Conservation (phyloP, 345 rosid species). For the Gossypium stocksii region DNA sequence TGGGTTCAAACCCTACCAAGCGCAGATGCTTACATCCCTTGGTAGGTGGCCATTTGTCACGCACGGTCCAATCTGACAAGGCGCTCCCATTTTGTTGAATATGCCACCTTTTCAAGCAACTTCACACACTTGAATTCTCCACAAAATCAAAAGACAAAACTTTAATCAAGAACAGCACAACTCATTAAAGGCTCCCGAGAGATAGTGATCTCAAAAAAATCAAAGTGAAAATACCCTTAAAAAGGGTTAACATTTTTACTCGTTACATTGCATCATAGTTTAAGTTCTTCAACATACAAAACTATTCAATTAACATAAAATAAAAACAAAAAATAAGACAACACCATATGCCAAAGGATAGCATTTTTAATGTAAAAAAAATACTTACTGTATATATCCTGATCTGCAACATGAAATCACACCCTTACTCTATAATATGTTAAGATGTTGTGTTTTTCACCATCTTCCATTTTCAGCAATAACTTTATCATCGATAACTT, state of each 20-base stretch:
- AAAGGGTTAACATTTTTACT: neutral
- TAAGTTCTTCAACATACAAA: neutral
- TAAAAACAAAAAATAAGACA: neutral
- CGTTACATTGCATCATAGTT: neutral
- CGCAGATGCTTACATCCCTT: too few species aligned
- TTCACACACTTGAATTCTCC: too few species aligned
- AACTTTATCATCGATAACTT: constrained; percentile 10
- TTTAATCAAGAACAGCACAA: too few species aligned
- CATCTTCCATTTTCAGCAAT: constrained; percentile 31
- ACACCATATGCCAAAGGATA: neutral
- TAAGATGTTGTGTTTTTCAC: constrained; percentile 11
- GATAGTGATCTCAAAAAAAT: too few species aligned
- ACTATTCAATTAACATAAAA: neutral
- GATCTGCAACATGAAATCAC: constrained; percentile 1
- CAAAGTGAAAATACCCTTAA: neutral
- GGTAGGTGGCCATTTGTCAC: too few species aligned
- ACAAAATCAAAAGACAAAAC: too few species aligned
- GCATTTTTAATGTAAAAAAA: neutral
- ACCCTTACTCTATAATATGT: neutral
- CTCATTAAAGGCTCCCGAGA: too few species aligned
- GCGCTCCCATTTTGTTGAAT: too few species aligned
- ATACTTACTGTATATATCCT: neutral
- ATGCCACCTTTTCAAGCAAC: too few species aligned
- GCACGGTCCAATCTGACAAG: too few species aligned
- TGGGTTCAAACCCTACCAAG: too few species aligned